Evolutionary conservation across 1,139 yeast species (phyloP).

Genomic region (Suhomyces panamericanus): DNA sequence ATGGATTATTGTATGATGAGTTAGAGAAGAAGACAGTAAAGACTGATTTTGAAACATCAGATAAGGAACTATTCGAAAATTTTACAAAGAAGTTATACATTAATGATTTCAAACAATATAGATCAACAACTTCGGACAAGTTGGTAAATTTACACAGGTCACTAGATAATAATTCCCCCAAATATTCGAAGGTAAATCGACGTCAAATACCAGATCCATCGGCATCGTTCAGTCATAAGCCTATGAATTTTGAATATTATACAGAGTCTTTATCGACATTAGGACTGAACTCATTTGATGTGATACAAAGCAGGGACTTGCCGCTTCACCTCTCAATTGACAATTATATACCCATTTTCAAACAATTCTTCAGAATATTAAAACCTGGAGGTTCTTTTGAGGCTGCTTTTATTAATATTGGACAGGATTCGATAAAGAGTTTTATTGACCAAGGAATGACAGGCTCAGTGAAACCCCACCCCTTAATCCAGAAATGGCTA

Average conservation of each 20-base stretch:
- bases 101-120: constrained; percentile 28
- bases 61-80: constrained; percentile 24
- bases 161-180: constrained; percentile 25
- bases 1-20: constrained; percentile 12
- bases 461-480: not conserved
- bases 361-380: constrained; percentile 39
- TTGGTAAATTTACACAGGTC: constrained; percentile 31
- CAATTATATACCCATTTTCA: constrained; percentile 29
- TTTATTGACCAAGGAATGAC: constrained; percentile 7
- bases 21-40: constrained; percentile 18
- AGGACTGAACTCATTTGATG: constrained; percentile 33
- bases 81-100: constrained; percentile 31
- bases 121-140: constrained; percentile 27
- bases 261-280: constrained; percentile 31
- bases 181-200: constrained; percentile 16
- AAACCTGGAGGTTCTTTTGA: constrained; percentile 40
- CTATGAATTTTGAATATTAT: constrained; percentile 41
- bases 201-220: constrained; percentile 22
- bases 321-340: constrained; percentile 30
- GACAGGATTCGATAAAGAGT: constrained; percentile 15
- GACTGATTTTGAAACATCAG: constrained; percentile 27
- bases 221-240: constrained; percentile 27
- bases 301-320: constrained; percentile 41
- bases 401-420: constrained; percentile 27
- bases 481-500: constrained; percentile 6